Evolutionary conservation across 805 yeast species (phyloP), one percentile per base, ranked within the genome.

Genomic region (Wickerhamomyces bisporus): DNA sequence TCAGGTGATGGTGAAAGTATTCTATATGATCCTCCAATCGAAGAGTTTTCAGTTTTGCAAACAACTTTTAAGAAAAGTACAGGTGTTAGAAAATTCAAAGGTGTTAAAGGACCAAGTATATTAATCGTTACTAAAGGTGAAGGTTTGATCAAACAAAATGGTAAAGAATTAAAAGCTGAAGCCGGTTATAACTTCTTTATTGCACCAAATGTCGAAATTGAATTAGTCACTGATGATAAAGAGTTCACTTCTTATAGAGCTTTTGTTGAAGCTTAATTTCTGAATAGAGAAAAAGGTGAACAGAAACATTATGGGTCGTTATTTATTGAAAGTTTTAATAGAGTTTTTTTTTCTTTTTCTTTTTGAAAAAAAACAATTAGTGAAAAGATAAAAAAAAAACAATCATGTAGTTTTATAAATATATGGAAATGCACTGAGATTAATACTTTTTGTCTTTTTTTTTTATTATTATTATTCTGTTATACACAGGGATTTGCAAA

Each of bases 1-100:
- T 55, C 66, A 10, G 93, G 93, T 44, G 81, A 68, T 36, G 91
- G 87, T 35, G 71, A 66, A 46, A 70, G 81, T 15, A 71, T 71
- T 27, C 66, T 89, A 49, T 93, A 81, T 64, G 84, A 93, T 60
- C 99, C 99, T 25, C 99, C 99, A 41, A 93, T 93, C 57, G 95
- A 81, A 45, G 99, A 93, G 69, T 93, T 93, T 56, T 73, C 96
- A 5, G 97, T 93, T n/a, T 71, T 93, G 55, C 88, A 86, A 65
- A 81, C 91, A 31, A 74, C 76, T 32, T 81, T 82, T 54, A 67
- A 70, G 36, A 58, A 64, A 29, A 57, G 70, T 10, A 74, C 71
- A 31, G 68, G 77, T 49, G 60, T 56, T 14, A 84, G 85, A 59
- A 54, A 58, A 26, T 73, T 81, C 50, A 74, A 77, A 37, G 78